phyloP scores from a whole-genome alignment of 805 yeast genomes.

The Kazachstania psychrophila region DNA sequence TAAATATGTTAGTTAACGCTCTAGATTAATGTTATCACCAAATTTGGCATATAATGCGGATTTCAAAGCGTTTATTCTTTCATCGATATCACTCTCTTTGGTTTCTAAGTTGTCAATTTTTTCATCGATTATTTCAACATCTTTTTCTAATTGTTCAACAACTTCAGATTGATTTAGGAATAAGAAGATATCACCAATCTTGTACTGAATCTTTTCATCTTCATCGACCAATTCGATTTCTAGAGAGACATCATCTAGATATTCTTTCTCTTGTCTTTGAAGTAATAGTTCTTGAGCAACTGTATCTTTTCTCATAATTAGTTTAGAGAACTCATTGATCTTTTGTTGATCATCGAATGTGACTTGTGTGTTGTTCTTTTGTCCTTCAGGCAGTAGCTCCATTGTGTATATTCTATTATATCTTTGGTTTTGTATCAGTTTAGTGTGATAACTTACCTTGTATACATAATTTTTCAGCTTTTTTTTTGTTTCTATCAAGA shows the following conservation, averaged over 20 bases:
- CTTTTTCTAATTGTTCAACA: slow-evolving; percentile 56
- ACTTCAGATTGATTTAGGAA: slow-evolving; percentile 58
- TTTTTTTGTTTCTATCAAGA: too few relatives aligned
- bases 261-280: slow-evolving; percentile 66
- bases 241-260: slow-evolving; percentile 72
- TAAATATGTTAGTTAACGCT: slow-evolving; percentile 33
- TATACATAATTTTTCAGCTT: background rate
- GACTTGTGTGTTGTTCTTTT: slow-evolving; percentile 33
- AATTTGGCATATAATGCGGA: slow-evolving; percentile 75
- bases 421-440: background rate
- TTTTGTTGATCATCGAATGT: slow-evolving; percentile 67
- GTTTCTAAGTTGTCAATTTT: slow-evolving; percentile 40
- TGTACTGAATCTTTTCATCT: slow-evolving; percentile 63
- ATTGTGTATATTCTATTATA: slow-evolving; percentile 6
- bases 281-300: slow-evolving; percentile 40
- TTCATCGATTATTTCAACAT: slow-evolving; percentile 43
- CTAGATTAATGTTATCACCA: slow-evolving; percentile 82
- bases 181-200: slow-evolving; percentile 73
- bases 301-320: slow-evolving; percentile 62
- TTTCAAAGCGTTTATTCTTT: slow-evolving; percentile 52
- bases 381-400: slow-evolving; percentile 35
- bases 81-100: slow-evolving; percentile 44
- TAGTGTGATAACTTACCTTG: too few relatives aligned
- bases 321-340: slow-evolving; percentile 80
- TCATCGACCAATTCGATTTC: slow-evolving; percentile 82